Percentiles rank a stretch among this genome's conserved stretches.
These are phyloP conservation scores for Lasiosphaeriaceae sp. DNA, from an alignment of 495 filamentous ascomycete genomes.

Conservation along the genomic window DNA sequence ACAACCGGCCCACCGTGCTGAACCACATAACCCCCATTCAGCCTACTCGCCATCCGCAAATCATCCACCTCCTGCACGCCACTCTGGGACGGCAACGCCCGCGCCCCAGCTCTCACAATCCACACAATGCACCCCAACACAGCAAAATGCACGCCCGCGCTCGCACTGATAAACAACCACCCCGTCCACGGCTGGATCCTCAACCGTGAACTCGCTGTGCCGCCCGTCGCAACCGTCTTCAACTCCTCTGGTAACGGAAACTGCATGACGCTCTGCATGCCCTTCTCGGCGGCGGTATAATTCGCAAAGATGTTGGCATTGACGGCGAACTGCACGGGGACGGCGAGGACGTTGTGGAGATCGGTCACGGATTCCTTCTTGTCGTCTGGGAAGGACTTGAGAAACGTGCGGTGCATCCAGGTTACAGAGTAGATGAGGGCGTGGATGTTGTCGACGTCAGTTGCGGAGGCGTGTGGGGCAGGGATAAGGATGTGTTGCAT, in stretches of 20 bases:
- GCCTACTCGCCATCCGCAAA: not conserved
- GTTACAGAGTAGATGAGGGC: conserved; percentile 2
- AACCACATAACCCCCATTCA: not conserved
- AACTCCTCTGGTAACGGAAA: conserved; percentile 7
- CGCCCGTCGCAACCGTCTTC: conserved; percentile 9
- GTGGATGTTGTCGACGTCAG: conserved; percentile 6
- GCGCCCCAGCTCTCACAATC: not conserved
- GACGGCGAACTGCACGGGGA: conserved; percentile 16
- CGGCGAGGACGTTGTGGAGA: conserved; percentile 20
- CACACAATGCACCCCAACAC: not conserved
- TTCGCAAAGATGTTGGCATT: conserved; percentile 11
- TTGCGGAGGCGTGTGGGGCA: not conserved
- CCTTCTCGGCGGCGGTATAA: not conserved
- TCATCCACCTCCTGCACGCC: conserved; percentile 2
- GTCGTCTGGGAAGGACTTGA: conserved; percentile 12
- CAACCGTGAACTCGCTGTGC: conserved; percentile 6
- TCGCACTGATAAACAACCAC: conserved; percentile 13
- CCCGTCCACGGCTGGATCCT: conserved; percentile 15
- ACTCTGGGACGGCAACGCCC: not conserved
- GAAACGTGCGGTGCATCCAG: conserved; percentile 14
- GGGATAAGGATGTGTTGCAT: not conserved
- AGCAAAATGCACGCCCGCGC: not conserved
- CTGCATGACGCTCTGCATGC: not conserved
- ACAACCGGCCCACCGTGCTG: not conserved
- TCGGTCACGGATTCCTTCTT: conserved; percentile 5